These are phyloP conservation scores for Colletotrichum sp. DNA, from an alignment of 2,329 filamentous ascomycete species.

Conservation along the genomic window DNA sequence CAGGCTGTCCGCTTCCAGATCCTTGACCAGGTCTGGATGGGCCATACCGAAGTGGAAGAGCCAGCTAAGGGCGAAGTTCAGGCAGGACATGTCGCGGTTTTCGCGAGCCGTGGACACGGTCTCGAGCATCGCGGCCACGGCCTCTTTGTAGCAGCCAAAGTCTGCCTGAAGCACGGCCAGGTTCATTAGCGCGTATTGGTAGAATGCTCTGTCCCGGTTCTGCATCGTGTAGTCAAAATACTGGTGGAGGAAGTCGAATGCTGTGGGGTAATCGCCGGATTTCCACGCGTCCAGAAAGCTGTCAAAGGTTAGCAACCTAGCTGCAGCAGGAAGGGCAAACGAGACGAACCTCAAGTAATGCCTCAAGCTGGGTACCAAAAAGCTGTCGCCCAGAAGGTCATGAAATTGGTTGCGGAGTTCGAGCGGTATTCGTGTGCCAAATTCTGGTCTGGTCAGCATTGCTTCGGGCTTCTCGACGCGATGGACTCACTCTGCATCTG, in stretches of 20 bases:
- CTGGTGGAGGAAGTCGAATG: conserved; percentile 89
- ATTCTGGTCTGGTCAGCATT: conserved; percentile 50
- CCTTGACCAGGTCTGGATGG: conserved; percentile 76
- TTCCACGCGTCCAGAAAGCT: conserved; percentile 93
- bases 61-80: conserved; percentile 97
- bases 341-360: conserved; percentile 72
- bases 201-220: conserved; percentile 80
- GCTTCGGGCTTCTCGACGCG: background rate
- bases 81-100: conserved; percentile 87
- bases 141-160: conserved; percentile 90
- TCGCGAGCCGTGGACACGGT: conserved; percentile 94
- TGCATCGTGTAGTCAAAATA: conserved; percentile 98
- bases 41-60: conserved; percentile 92
- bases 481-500: conserved; percentile 75
- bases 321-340: background rate
- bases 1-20: conserved; percentile 74
- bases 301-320: conserved; percentile 19
- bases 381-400: conserved; percentile 69
- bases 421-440: conserved; percentile 78
- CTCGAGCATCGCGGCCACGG: conserved; percentile 92
- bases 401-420: conserved; percentile 76
- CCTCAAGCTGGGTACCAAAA: conserved; percentile 72
- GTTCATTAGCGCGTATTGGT: conserved; percentile 94
- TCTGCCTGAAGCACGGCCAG: conserved; percentile 93
- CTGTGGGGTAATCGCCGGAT: conserved; percentile 85